These are phyloP conservation scores for Epichloe scottii DNA, from an alignment of 2,329 filamentous ascomycete genomes.

Conservation along the genomic window DNA sequence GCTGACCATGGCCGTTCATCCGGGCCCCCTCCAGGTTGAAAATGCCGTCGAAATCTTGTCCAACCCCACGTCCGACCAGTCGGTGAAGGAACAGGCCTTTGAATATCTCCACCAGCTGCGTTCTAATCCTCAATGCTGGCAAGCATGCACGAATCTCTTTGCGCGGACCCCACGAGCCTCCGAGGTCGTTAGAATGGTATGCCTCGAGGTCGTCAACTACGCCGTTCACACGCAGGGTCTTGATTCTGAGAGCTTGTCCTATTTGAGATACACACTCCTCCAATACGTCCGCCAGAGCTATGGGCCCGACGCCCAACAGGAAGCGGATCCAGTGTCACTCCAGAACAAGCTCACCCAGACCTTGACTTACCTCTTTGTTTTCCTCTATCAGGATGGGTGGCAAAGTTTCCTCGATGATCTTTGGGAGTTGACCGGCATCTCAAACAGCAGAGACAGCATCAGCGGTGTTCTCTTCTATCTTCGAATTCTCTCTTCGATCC, in stretches of 20 bases:
- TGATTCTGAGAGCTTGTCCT: conserved; percentile 57
- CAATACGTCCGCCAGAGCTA: conserved; percentile 71
- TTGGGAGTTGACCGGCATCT: conserved; percentile 55
- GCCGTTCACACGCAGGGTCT: conserved; percentile 71
- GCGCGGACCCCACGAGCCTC: conserved; percentile 61
- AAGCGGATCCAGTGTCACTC: conserved; percentile 60
- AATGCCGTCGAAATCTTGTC: conserved; percentile 92
- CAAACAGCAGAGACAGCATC: conserved; percentile 55
- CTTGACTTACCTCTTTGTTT: conserved; percentile 83
- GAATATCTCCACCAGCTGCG: conserved; percentile 70
- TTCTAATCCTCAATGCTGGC: conserved; percentile 75
- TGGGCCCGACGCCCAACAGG: conserved; percentile 41
- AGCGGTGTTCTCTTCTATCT: conserved; percentile 76
- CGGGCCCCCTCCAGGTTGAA: conserved; percentile 54
- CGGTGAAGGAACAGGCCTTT: conserved; percentile 70
- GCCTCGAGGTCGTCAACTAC: conserved; percentile 86
- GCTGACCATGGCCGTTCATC: conserved; percentile 1
- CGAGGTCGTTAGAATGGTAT: conserved; percentile 79
- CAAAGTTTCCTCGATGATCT: conserved; percentile 86
- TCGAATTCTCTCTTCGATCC: conserved; percentile 75
- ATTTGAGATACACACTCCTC: conserved; percentile 71
- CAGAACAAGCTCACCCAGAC: conserved; percentile 98
- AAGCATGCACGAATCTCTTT: conserved; percentile 78
- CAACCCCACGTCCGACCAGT: conserved; percentile 63
- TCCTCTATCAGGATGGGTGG: conserved; percentile 78